Percentiles rank a stretch among this genome's conserved stretches.
Conservation (phyloP, 108 stramenopile species). For the Cyclotella baltica region DNA sequence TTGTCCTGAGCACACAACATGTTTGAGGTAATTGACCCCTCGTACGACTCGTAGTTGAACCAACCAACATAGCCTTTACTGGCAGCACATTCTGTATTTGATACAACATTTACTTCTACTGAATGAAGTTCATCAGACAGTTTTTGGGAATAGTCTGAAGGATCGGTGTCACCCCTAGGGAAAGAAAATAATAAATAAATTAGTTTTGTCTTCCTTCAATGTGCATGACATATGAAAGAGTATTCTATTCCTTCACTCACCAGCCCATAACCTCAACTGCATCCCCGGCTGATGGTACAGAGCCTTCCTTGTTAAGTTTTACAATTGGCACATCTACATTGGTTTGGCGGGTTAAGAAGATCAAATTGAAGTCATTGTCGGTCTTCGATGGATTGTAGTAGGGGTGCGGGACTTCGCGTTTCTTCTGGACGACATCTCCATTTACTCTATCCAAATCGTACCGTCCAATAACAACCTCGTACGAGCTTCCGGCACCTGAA, state of each 20-base stretch:
- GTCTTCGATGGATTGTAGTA: slow-evolving; percentile 14
- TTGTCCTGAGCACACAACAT: slow-evolving; percentile 48
- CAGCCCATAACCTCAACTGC: background rate
- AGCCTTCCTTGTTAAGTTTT: slow-evolving; percentile 21
- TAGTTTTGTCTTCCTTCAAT: background rate
- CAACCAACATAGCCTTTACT: slow-evolving; percentile 21
- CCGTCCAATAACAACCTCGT: slow-evolving; percentile 30
- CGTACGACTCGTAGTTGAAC: slow-evolving; percentile 14
- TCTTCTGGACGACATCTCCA: slow-evolving; percentile 14
- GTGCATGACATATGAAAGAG: background rate
- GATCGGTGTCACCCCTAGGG: slow-evolving; percentile 50
- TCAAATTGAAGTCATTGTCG: slow-evolving; percentile 33
- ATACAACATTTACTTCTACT: slow-evolving; percentile 48
- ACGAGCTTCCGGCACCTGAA: slow-evolving; percentile 1
- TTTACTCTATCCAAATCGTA: slow-evolving; percentile 8
- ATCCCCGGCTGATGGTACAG: background rate
- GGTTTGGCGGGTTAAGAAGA: slow-evolving; percentile 14
- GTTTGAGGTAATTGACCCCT: slow-evolving; percentile 32
- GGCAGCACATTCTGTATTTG: slow-evolving; percentile 34
- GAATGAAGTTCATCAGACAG: slow-evolving; percentile 27
- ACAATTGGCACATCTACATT: slow-evolving; percentile 11
- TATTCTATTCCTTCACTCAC: too few relatives aligned
- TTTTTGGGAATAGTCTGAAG: slow-evolving; percentile 1
- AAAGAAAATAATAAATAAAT: background rate
- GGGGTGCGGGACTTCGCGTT: slow-evolving; percentile 25